These are phyloP conservation scores for Phytophthora vignae DNA, from an alignment of 352 stramenopile genomes.

Conservation along the genomic window DNA sequence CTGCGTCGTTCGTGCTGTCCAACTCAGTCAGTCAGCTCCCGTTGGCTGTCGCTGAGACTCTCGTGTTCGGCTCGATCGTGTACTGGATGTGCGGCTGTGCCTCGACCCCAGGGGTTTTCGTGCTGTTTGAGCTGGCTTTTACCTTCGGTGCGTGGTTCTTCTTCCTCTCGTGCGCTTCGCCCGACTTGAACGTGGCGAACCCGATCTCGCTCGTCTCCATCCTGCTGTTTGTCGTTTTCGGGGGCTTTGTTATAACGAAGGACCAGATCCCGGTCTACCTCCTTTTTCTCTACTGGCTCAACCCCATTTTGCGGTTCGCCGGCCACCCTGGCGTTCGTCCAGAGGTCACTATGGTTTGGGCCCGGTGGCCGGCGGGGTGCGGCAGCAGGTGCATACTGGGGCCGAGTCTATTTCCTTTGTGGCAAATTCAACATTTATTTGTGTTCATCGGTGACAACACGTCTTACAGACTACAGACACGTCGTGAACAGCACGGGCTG, in stretches of 20 bases:
- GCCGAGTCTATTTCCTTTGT: no score
- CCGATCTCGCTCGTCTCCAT: constrained; percentile 26
- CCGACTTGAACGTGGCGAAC: constrained; percentile 34
- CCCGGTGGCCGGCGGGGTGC: no score
- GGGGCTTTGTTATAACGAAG: constrained; percentile 33
- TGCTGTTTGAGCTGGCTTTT: constrained; percentile 13
- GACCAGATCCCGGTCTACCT: constrained; percentile 38
- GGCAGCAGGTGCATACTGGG: no score
- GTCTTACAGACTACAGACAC: no score
- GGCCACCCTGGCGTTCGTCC: no score
- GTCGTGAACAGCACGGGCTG: no score
- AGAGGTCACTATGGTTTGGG: no score
- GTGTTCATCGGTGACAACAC: no score
- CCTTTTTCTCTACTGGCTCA: not conserved
- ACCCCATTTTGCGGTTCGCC: no score
- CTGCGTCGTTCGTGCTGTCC: constrained; percentile 1
- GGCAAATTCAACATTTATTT: no score
- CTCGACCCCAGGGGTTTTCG: not conserved
- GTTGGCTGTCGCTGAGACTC: constrained; percentile 51
- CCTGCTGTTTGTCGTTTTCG: constrained; percentile 35
- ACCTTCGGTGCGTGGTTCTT: constrained; percentile 30
- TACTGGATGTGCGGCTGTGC: not conserved
- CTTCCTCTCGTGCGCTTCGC: constrained; percentile 16
- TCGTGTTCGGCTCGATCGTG: constrained; percentile 20
- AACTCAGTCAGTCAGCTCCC: constrained; percentile 23